A percentile compares a stretch with the other conserved stretches of the same genome.
These are phyloP conservation scores for Pseudocercospora musae DNA, from an alignment of 2,329 filamentous ascomycete genomes.

Conservation along the genomic window DNA sequence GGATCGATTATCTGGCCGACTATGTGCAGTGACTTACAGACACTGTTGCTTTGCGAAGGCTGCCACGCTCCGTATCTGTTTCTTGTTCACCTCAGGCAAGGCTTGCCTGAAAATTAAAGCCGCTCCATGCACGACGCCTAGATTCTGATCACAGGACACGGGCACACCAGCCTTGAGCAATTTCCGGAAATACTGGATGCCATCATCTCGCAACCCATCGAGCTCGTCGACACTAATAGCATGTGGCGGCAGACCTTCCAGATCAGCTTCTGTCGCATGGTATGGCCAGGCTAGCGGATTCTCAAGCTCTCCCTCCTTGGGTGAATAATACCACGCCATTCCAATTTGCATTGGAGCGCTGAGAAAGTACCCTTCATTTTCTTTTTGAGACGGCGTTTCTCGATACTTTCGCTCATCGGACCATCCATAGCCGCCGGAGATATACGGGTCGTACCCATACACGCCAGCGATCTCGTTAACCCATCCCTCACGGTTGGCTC, in stretches of 20 bases:
- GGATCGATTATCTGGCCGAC: too few relatives aligned
- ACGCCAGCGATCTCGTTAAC: constrained; percentile 26
- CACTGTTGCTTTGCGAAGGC: constrained; percentile 18
- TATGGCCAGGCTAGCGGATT: constrained; percentile 35
- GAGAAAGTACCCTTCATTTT: constrained; percentile 31
- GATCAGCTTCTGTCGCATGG: constrained; percentile 26
- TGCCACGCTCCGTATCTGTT: constrained; percentile 22
- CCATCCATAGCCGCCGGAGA: constrained; percentile 19
- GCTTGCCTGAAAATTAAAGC: constrained; percentile 26
- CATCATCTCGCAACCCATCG: constrained; percentile 33
- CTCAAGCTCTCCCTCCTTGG: constrained; percentile 2
- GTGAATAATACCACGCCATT: constrained; percentile 20
- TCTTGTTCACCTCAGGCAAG: constrained; percentile 27
- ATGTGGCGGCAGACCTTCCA: constrained; percentile 31
- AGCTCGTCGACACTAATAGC: constrained; percentile 32
- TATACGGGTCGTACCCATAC: constrained; percentile 27
- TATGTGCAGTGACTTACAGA: background rate
- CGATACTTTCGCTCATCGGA: constrained; percentile 9
- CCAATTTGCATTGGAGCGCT: constrained; percentile 8
- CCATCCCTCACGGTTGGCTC: constrained; percentile 31
- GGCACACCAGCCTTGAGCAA: constrained; percentile 28
- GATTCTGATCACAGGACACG: constrained; percentile 27
- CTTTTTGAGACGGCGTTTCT: constrained; percentile 26
- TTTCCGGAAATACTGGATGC: constrained; percentile 27
- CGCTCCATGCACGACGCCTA: constrained; percentile 27